Evolutionary conservation across 2,329 filamentous ascomycete genomes (phyloP), one percentile per base, ranked within the genome.

Genomic region (Alternaria gaisen): DNA sequence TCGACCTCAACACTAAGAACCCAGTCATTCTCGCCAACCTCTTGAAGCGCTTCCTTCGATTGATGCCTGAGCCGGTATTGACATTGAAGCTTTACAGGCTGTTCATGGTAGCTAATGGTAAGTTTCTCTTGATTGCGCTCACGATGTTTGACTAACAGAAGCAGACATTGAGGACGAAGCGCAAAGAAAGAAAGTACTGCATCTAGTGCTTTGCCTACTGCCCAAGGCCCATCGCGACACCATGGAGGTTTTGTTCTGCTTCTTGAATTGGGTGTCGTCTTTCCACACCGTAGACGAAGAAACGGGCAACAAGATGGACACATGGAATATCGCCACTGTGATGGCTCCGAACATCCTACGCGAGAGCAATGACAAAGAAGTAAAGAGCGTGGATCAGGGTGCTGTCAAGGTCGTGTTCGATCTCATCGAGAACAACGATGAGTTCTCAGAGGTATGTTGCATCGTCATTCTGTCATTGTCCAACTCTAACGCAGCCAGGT

Each of bases 271-370:
- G 94, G 93, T 94, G 5, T 93, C 94, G 5, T 97, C 94, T 2
- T 99, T 99, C 83, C 94, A 96, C 64, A 94, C 97, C 74, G 90
- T 99, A 14, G 95, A 99, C 71, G 95, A 99, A 73, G 95, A 99
- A 77, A 91, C 91, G 22, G 95, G 95, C 26, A 97, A 94, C 70
- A 97, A 98, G 84, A 99, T 99, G 95, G 95, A 99, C 77, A 91
- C 97, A 54, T 93, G 97, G 82, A 99, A 99, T 74, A 86, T 99
- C 65, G 93, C 95, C 4, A 98, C 96, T 3, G 95, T 99, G 65
- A 97, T 99, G 79, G 94, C 94, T 5, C 95, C 95, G 0, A 99
- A 99, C 72, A 93, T 99, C 63, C 85, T 97, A 12, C 94, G 91
- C 70, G 91, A 90, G 67, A 87, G 83, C 61, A 84, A 75, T 56